phyloP scores from a whole-genome alignment of 1,284 basidiomycete genomes.

The Apiotrichum laibachii region DNA sequence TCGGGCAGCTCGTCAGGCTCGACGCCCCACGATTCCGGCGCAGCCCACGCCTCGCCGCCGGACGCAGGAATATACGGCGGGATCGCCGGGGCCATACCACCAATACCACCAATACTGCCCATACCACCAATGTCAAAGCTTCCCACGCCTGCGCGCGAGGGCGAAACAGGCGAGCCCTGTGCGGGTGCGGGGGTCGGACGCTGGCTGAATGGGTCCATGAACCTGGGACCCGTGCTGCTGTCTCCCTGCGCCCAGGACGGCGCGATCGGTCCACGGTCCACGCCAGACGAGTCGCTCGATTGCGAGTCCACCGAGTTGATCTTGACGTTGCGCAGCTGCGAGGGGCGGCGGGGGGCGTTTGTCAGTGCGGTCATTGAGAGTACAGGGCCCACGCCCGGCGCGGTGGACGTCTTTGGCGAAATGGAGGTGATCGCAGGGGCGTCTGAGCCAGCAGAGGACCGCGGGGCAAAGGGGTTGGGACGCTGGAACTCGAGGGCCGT shows the following conservation, averaged over 20 bases:
- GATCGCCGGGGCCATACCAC: constrained; percentile 5
- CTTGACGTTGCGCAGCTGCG: constrained; percentile 48
- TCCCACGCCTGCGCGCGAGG: constrained; percentile 1
- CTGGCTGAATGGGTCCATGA: constrained; percentile 45
- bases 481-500: constrained; percentile 3
- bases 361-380: constrained; percentile 1
- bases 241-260: constrained; percentile 36
- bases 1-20: constrained; percentile 51
- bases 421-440: constrained; percentile 33
- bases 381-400: constrained; percentile 5
- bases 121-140: neutral
- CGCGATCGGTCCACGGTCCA: constrained; percentile 28
- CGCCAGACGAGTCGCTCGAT: constrained; percentile 21
- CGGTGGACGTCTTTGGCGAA: constrained; percentile 33
- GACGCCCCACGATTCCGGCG: constrained; percentile 58
- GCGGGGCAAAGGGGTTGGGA: constrained; percentile 13
- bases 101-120: neutral
- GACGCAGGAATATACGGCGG: constrained; percentile 15
- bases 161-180: neutral
- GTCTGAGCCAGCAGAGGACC: constrained; percentile 11
- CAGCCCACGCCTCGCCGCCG: constrained; percentile 52
- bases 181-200: neutral
- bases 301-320: constrained; percentile 38
- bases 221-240: constrained; percentile 23
- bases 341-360: constrained; percentile 45